Conservation (phyloP, 352 stramenopile genomes). For the Phytophthora sansomeana region DNA sequence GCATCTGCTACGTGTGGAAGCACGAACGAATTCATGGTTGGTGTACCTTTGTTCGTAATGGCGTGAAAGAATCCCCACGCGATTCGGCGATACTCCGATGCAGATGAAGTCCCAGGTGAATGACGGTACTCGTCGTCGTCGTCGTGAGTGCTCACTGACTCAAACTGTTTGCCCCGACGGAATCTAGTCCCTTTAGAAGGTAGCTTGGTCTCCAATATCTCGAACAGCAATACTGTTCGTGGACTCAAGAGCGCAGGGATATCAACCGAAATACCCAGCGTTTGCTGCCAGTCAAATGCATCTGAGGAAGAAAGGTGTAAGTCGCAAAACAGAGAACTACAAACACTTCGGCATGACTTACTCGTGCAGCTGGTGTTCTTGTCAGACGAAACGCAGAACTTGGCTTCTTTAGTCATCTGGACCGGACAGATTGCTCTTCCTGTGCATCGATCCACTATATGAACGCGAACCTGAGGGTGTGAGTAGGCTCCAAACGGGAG, state of each 20-base stretch:
- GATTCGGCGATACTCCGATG: conserved; percentile 38
- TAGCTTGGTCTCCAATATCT: conserved; percentile 54
- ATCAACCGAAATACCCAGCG: conserved; percentile 39
- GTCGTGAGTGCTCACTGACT: conserved; percentile 37
- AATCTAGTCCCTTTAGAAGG: conserved; percentile 24
- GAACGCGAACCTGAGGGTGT: conserved; percentile 51
- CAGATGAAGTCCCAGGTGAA: background rate
- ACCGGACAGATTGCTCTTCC: conserved; percentile 44
- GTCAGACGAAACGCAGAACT: conserved; percentile 14
- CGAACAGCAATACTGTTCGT: conserved; percentile 57
- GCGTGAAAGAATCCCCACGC: conserved; percentile 74
- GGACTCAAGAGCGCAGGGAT: conserved; percentile 50
- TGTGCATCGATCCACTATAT: conserved; percentile 63
- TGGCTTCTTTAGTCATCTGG: conserved; percentile 35
- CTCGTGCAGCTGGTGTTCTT: conserved; percentile 20
- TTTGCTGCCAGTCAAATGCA: conserved; percentile 64
- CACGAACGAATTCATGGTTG: conserved; percentile 44
- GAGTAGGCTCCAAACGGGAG: conserved; percentile 57
- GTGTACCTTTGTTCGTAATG: conserved; percentile 53
- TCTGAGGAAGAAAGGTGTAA: conserved; percentile 21
- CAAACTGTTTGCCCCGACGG: conserved; percentile 32
- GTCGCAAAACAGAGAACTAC: background rate
- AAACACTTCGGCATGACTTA: conserved; percentile 16
- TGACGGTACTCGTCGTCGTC: conserved; percentile 37
- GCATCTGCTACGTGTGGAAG: conserved; percentile 29